Conservation (phyloP, 192 early-diverging fungal genomes). For the Radiomyces spectabilis region DNA sequence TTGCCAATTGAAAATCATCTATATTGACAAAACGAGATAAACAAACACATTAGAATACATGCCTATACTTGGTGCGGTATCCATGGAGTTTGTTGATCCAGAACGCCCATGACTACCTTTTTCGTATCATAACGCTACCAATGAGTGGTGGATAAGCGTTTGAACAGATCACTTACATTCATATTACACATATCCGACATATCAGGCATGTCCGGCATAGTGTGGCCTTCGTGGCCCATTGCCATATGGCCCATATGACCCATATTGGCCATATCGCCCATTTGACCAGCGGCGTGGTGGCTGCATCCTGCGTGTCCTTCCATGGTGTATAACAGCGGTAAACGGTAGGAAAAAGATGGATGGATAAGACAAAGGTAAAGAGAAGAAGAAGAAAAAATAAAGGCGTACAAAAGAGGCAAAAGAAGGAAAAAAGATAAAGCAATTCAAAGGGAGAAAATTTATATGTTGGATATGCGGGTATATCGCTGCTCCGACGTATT, state of each 20-base stretch:
- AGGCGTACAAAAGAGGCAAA: neutral
- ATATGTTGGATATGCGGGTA: no score
- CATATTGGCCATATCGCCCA: neutral
- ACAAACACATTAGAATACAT: neutral
- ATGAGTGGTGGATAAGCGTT: neutral
- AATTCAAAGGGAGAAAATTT: neutral
- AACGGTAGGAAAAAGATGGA: no score
- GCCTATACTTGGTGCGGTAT: neutral
- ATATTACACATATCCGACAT: constrained; percentile 54
- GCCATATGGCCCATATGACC: neutral
- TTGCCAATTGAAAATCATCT: constrained; percentile 77
- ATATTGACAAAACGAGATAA: neutral
- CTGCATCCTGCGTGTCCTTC: no score
- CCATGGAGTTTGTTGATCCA: no score
- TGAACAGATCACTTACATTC: constrained; percentile 24
- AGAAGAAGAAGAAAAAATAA: neutral
- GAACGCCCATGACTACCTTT: no score
- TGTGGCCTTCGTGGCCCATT: constrained; percentile 2
- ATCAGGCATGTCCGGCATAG: constrained; percentile 12
- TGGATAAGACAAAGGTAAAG: no score
- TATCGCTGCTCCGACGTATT: no score
- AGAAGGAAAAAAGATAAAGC: neutral
- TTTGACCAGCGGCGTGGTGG: neutral
- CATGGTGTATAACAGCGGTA: no score
- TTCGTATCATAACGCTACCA: neutral